phyloP scores from a whole-genome alignment of 2,329 filamentous ascomycete species.

The Exophiala sideris region DNA sequence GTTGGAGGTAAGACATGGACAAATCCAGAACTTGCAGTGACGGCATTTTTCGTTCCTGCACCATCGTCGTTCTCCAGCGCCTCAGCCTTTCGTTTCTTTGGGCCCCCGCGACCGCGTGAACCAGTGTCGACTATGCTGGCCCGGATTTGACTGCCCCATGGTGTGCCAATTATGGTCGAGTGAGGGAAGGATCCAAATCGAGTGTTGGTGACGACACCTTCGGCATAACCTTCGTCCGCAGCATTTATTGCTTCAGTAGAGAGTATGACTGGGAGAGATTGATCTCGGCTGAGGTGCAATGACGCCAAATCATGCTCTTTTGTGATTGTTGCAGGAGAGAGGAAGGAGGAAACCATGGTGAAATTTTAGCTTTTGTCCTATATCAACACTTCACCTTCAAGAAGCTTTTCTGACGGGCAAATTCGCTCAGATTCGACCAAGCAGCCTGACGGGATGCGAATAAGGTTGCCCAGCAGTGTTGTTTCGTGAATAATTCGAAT shows the following conservation, averaged over 20 bases:
- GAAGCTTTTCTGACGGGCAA: too few relatives aligned
- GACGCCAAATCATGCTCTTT: conserved; percentile 69
- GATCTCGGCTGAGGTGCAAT: conserved; percentile 83
- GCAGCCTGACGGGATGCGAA: too few relatives aligned
- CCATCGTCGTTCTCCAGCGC: conserved; percentile 34
- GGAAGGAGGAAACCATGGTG: conserved; percentile 64
- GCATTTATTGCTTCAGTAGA: conserved; percentile 52
- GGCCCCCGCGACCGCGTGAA: conserved; percentile 71
- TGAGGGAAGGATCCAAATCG: conserved; percentile 89
- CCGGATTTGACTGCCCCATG: conserved; percentile 88
- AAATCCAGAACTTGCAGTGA: conserved; percentile 46
- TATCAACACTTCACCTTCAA: too few relatives aligned
- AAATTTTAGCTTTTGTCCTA: neutral
- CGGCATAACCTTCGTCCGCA: conserved; percentile 67
- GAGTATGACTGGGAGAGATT: conserved; percentile 72
- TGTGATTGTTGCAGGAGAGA: conserved; percentile 65
- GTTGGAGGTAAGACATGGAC: conserved; percentile 49
- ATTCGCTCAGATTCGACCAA: too few relatives aligned
- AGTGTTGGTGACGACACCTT: conserved; percentile 81
- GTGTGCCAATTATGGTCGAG: conserved; percentile 69
- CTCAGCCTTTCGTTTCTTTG: conserved; percentile 47
- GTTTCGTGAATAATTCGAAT: too few relatives aligned
- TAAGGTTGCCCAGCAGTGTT: too few relatives aligned
- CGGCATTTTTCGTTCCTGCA: conserved; percentile 32
- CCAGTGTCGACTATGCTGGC: conserved; percentile 90